These are phyloP conservation scores for Wickerhamomyces ciferrii DNA, from an alignment of 805 yeast genomes.

Conservation along the genomic window DNA sequence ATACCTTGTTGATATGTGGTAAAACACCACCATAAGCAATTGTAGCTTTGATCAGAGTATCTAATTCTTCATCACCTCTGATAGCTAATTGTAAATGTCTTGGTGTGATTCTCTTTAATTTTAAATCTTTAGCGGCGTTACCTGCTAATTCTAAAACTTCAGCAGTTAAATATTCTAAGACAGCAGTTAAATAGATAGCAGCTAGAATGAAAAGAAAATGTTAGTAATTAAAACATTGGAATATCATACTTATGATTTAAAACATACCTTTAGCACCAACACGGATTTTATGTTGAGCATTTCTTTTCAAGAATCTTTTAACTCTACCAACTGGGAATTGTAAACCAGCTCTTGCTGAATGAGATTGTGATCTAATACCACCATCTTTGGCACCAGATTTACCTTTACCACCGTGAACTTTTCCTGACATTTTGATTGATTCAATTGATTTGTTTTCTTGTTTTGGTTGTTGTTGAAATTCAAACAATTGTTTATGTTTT, in stretches of 20 bases:
- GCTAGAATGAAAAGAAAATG: constrained; percentile 31
- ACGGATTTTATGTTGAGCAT: constrained; percentile 78
- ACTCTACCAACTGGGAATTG: constrained; percentile 99
- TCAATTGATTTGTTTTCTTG: background rate
- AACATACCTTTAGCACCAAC: constrained; percentile 64
- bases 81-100: constrained; percentile 95
- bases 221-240: background rate
- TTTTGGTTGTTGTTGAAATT: background rate
- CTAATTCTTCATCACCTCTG: constrained; percentile 97
- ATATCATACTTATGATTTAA: background rate
- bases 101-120: constrained; percentile 95
- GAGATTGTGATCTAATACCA: constrained; percentile 64
- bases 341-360: constrained; percentile 91
- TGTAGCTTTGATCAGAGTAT: constrained; percentile 88
- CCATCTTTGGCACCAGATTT: constrained; percentile 81
- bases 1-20: constrained; percentile 42
- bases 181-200: constrained; percentile 94
- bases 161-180: constrained; percentile 91
- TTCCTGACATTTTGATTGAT: constrained; percentile 69
- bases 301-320: constrained; percentile 89
- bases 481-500: background rate
- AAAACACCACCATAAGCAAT: constrained; percentile 98
- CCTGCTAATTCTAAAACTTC: constrained; percentile 98
- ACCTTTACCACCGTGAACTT: constrained; percentile 96
- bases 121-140: constrained; percentile 94